A percentile compares a stretch with the other conserved stretches of the same genome.
Evolutionary conservation across 2,329 filamentous ascomycete genomes (phyloP).

Genomic region (Claviceps cyperi): DNA sequence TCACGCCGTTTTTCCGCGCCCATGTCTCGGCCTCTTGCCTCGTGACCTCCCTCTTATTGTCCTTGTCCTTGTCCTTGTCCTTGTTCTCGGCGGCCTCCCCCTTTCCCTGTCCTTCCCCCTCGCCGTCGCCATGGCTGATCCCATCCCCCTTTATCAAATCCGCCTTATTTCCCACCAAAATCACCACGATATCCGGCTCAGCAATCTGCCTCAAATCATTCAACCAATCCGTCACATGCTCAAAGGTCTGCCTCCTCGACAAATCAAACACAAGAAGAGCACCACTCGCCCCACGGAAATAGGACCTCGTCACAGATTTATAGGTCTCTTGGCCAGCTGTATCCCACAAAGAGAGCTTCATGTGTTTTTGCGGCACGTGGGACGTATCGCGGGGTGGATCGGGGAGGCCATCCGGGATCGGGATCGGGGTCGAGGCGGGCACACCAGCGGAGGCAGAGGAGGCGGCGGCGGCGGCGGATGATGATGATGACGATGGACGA

Average conservation of each 20-base stretch:
- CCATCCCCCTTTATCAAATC: conserved; percentile 43
- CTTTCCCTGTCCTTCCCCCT: too few relatives aligned
- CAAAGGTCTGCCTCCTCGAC: conserved; percentile 68
- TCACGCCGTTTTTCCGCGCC: conserved; percentile 71
- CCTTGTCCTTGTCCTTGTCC: conserved; percentile 16
- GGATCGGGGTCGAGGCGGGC: background rate
- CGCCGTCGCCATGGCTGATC: conserved; percentile 15
- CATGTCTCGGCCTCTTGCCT: conserved; percentile 75
- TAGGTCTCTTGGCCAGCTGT: conserved; percentile 96
- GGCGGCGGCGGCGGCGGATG: background rate
- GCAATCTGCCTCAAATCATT: conserved; percentile 89
- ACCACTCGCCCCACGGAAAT: conserved; percentile 66
- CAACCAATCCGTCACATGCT: conserved; percentile 83
- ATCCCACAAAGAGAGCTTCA: conserved; percentile 92
- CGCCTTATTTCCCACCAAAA: conserved; percentile 89
- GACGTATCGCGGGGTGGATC: conserved; percentile 32
- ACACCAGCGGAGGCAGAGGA: background rate
- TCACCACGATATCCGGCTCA: conserved; percentile 86
- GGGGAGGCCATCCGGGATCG: conserved; percentile 28
- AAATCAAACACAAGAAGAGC: conserved; percentile 90
- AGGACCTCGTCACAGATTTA: conserved; percentile 87
- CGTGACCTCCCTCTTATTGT: conserved; percentile 66
- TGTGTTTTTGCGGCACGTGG: conserved; percentile 48
- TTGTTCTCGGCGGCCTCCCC: too few relatives aligned
- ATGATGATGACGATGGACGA: background rate